Percentiles rank a stretch among this genome's conserved stretches.
These are phyloP conservation scores for Nannochloropsis oceanica DNA, from an alignment of 108 stramenopile species.

Conservation along the genomic window DNA sequence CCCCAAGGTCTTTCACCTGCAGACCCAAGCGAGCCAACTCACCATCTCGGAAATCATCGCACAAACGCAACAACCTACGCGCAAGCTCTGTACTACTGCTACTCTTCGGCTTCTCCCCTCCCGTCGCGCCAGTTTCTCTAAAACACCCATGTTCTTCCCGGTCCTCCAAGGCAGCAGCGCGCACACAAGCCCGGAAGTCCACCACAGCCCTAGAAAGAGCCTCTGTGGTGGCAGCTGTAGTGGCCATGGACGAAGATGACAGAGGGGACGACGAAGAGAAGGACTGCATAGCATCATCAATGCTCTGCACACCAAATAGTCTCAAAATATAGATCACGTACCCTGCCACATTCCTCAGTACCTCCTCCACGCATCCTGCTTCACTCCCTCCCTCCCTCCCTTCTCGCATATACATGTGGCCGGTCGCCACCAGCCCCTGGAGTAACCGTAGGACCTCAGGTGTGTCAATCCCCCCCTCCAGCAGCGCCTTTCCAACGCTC, in stretches of 20 bases:
- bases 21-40: slow-evolving; percentile 1
- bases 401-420: neutral
- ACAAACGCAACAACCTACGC: neutral
- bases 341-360: neutral
- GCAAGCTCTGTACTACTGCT: neutral
- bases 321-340: neutral
- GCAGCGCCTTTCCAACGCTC: neutral
- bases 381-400: neutral
- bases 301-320: neutral
- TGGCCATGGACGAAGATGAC: neutral
- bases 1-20: slow-evolving; percentile 4
- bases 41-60: slow-evolving; percentile 9
- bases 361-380: neutral
- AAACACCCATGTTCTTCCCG: neutral
- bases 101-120: neutral
- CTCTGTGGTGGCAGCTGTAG: neutral
- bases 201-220: neutral
- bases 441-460: neutral
- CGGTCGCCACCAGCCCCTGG: neutral
- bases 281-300: neutral
- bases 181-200: neutral
- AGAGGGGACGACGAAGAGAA: neutral
- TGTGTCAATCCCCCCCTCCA: neutral
- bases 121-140: neutral
- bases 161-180: neutral